A percentile compares a stretch with the other conserved stretches of the same genome.
These are phyloP conservation scores for Colletotrichum agaves DNA, from an alignment of 2,329 filamentous ascomycete genomes.

Conservation along the genomic window DNA sequence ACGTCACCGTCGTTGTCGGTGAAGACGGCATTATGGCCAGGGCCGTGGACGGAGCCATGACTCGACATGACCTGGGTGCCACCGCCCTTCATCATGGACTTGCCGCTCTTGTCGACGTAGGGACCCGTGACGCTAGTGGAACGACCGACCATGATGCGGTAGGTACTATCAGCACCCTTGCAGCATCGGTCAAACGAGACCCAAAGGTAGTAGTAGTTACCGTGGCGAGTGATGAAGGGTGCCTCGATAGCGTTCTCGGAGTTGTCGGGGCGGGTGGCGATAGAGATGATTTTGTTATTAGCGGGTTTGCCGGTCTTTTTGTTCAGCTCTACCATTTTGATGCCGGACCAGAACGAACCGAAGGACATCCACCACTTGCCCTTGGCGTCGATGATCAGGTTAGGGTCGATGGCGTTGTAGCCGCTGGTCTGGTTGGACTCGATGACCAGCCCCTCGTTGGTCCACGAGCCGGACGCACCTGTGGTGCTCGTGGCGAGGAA, in stretches of 20 bases:
- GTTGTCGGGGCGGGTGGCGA: constrained; percentile 40
- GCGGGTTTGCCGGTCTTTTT: constrained; percentile 42
- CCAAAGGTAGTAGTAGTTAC: constrained; percentile 48
- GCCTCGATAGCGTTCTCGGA: constrained; percentile 44
- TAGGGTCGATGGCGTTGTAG: constrained; percentile 47
- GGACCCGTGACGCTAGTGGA: constrained; percentile 45
- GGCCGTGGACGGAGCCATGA: constrained; percentile 45
- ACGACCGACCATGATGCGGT: constrained; percentile 47
- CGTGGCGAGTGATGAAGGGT: constrained; percentile 44
- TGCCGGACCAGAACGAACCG: constrained; percentile 46
- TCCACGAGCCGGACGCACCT: constrained; percentile 45
- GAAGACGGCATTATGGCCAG: constrained; percentile 47
- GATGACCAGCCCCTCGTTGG: constrained; percentile 44
- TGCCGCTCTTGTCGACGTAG: constrained; percentile 43
- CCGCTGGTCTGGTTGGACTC: constrained; percentile 39
- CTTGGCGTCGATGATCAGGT: constrained; percentile 43
- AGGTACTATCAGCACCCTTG: constrained; percentile 44
- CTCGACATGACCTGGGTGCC: constrained; percentile 45
- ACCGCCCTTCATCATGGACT: constrained; percentile 43
- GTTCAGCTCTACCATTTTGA: constrained; percentile 45
- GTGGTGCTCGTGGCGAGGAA: constrained; percentile 46
- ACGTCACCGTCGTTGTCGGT: constrained; percentile 46
- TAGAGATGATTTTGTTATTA: constrained; percentile 40
- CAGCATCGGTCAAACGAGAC: constrained; percentile 48
- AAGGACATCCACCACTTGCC: constrained; percentile 48